These are phyloP conservation scores for Rhytidiadelphus loreus DNA, from an alignment of 225 moss, liverwort and hornwort species.

Conservation along the genomic window DNA sequence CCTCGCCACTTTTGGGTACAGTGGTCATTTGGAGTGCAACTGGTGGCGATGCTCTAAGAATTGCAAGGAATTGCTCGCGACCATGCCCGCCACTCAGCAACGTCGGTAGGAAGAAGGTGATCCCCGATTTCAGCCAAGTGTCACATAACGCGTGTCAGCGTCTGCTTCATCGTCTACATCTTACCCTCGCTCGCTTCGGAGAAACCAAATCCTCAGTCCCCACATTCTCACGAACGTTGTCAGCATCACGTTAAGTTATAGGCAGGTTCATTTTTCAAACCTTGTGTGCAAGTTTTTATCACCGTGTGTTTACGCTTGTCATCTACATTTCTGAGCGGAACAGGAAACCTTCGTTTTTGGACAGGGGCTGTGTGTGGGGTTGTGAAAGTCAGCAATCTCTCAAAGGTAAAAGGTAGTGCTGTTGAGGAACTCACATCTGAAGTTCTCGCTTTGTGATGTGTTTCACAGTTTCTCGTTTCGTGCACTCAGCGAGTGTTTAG, in stretches of 20 bases:
- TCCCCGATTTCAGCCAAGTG: conserved; percentile 2
- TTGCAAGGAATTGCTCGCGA: too few relatives aligned
- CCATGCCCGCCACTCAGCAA: not conserved
- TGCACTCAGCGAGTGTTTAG: not conserved
- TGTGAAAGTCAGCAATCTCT: not conserved
- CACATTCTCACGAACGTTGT: not conserved
- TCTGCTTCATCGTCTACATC: not conserved
- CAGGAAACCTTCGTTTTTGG: not conserved
- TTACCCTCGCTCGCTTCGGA: not conserved
- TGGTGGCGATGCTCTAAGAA: too few relatives aligned
- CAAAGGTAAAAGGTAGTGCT: not conserved
- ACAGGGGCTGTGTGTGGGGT: not conserved
- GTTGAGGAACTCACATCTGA: not conserved
- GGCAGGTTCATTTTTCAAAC: not conserved
- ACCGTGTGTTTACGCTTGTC: not conserved
- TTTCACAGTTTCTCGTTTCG: not conserved
- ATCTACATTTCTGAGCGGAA: not conserved
- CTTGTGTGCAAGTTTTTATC: not conserved
- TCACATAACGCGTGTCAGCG: not conserved
- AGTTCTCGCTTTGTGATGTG: not conserved
- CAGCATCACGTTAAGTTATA: not conserved
- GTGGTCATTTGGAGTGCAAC: too few relatives aligned
- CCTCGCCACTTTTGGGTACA: too few relatives aligned
- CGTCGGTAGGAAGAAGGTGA: not conserved
- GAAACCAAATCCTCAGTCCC: not conserved